Percentiles rank a stretch among this genome's conserved stretches.
Conservation (phyloP, 108 stramenopile genomes). For the Pseudonitzschia delicatissima region DNA sequence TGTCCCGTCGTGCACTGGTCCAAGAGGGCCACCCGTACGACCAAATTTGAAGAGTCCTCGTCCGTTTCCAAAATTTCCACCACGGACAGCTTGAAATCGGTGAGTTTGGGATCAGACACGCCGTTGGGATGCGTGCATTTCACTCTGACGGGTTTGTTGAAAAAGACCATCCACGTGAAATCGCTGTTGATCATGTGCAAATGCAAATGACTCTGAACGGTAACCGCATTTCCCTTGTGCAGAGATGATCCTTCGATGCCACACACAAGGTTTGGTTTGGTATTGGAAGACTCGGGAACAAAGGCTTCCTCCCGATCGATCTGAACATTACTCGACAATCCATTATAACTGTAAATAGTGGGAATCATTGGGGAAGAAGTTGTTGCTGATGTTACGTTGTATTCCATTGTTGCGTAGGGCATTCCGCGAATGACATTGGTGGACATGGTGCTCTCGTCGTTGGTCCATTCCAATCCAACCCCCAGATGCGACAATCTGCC, state of each 20-base stretch:
- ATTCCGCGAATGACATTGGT: slow-evolving; percentile 80
- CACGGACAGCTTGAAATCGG: slow-evolving; percentile 7
- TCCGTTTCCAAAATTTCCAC: not conserved
- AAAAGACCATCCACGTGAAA: slow-evolving; percentile 84
- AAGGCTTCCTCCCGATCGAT: not conserved
- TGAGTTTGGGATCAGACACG: not conserved
- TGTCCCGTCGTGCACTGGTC: slow-evolving; percentile 83
- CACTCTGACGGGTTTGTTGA: slow-evolving; percentile 60
- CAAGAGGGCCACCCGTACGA: slow-evolving; percentile 73
- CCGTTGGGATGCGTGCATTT: slow-evolving; percentile 40
- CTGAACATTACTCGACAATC: slow-evolving; percentile 14
- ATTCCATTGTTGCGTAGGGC: slow-evolving; percentile 78
- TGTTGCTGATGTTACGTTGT: not conserved
- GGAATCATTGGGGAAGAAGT: slow-evolving; percentile 4
- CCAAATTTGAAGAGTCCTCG: slow-evolving; percentile 1
- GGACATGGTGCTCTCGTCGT: slow-evolving; percentile 34
- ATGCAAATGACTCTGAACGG: slow-evolving; percentile 46
- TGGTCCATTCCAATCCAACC: slow-evolving; percentile 45
- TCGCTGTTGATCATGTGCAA: slow-evolving; percentile 61
- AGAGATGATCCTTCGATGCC: slow-evolving; percentile 19
- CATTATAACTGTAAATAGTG: slow-evolving; percentile 7
- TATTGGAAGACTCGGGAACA: not conserved
- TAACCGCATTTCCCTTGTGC: slow-evolving; percentile 5
- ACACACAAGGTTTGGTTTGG: slow-evolving; percentile 10
- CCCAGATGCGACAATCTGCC: slow-evolving; percentile 36